Evolutionary conservation across 106 monocot genomes (phyloP).

Genomic region (Hemerocallis citrina): DNA sequence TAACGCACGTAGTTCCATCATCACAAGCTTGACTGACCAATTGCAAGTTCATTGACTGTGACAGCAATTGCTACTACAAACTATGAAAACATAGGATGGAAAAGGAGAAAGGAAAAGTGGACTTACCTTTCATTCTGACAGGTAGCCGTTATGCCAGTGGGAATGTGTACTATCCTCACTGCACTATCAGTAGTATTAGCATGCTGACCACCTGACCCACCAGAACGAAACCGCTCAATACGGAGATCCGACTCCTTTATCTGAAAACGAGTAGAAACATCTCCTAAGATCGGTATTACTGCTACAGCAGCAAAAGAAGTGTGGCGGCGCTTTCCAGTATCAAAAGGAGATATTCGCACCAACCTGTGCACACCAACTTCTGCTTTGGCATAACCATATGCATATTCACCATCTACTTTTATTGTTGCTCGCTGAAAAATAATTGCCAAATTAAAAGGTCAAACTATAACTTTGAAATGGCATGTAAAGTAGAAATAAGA

Average conservation of each 20-base stretch:
- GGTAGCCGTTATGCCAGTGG: conserved; percentile 84
- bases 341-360: conserved; percentile 97
- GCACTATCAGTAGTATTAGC: conserved; percentile 96
- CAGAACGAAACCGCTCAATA: conserved; percentile 88
- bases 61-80: too few relatives aligned
- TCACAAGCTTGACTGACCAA: not conserved
- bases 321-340: conserved; percentile 87
- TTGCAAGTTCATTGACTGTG: not conserved
- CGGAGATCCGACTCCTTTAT: conserved; percentile 93
- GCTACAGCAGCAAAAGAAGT: conserved; percentile 98
- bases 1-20: not conserved
- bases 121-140: conserved; percentile 97
- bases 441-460: not conserved
- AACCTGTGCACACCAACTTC: conserved; percentile 96
- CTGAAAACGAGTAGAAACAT: conserved; percentile 62
- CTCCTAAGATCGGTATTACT: conserved; percentile 82
- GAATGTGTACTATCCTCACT: conserved; percentile 90
- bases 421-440: conserved; percentile 76
- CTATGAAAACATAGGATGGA: not conserved
- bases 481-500: not conserved
- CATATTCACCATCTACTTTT: conserved; percentile 91
- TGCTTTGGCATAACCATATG: conserved; percentile 94
- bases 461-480: not conserved
- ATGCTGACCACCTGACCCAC: conserved; percentile 95
- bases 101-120: not conserved